These are phyloP conservation scores for Pyrus pyrifolia DNA, from an alignment of 306 rosid species.

Conservation along the genomic window DNA sequence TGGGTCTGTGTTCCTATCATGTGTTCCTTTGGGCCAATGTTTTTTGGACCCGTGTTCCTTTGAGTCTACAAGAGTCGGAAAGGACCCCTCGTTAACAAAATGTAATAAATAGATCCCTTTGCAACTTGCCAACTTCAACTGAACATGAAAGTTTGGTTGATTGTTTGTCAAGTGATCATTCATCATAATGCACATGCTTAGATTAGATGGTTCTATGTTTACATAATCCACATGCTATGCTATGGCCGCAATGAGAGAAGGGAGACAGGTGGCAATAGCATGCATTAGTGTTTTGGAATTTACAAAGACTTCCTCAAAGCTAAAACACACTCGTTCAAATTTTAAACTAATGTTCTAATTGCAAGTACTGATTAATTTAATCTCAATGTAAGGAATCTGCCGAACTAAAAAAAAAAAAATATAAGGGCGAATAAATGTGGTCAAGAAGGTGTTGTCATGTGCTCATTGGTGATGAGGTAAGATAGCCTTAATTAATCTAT, in stretches of 20 bases:
- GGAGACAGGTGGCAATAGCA: not conserved
- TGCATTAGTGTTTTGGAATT: too few relatives aligned
- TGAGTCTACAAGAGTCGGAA: too few relatives aligned
- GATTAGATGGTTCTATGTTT: too few relatives aligned
- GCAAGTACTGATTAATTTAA: not conserved
- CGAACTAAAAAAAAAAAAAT: not conserved
- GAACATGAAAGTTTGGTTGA: not conserved
- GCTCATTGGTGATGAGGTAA: not conserved
- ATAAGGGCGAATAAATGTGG: not conserved
- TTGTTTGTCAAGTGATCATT: not conserved
- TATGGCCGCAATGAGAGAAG: not conserved
- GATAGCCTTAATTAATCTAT: not conserved
- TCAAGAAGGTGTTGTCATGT: not conserved
- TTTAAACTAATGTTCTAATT: not conserved
- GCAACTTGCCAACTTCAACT: not conserved
- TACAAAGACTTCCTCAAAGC: not conserved
- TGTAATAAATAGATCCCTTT: not conserved
- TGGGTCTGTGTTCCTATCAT: too few relatives aligned
- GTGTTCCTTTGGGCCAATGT: too few relatives aligned
- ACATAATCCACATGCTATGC: not conserved
- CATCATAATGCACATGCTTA: not conserved
- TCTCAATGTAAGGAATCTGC: not conserved
- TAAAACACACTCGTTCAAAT: too few relatives aligned
- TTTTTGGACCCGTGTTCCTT: too few relatives aligned
- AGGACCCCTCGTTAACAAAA: not conserved